Conservation (phyloP, 345 rosid species). For the Turritis glabra region DNA sequence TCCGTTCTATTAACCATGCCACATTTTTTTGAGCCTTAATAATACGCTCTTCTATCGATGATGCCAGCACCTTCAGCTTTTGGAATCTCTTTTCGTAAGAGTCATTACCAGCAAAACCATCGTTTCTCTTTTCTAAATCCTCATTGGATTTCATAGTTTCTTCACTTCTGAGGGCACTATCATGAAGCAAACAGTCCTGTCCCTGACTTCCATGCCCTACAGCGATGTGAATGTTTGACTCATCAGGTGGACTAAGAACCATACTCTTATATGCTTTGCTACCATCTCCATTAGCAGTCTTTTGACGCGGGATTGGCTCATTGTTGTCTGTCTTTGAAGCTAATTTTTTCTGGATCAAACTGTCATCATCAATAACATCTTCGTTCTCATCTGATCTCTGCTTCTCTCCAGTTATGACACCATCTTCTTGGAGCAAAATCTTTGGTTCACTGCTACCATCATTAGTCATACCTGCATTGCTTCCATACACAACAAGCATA, state of each 20-base stretch:
- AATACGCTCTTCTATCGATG: not conserved
- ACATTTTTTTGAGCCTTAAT: not conserved
- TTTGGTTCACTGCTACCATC: not conserved
- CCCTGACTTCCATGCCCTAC: not conserved
- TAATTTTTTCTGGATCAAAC: not conserved
- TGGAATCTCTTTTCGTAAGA: not conserved
- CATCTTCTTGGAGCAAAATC: not conserved
- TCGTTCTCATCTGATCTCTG: not conserved
- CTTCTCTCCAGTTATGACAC: not conserved
- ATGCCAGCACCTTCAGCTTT: not conserved
- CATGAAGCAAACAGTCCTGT: not conserved
- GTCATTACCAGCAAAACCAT: not conserved
- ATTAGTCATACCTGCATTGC: not conserved
- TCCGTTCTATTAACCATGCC: constrained; percentile 1
- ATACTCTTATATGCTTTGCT: not conserved
- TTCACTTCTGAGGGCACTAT: not conserved
- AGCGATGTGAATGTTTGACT: not conserved
- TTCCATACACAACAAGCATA: not conserved
- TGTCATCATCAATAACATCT: not conserved
- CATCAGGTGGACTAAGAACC: not conserved
- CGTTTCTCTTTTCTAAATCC: not conserved
- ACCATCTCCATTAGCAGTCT: too few species aligned
- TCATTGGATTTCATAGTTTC: not conserved
- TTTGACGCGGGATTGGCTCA: too few species aligned
- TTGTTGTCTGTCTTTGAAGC: not conserved